phyloP scores from a whole-genome alignment of 2,329 filamentous ascomycete species.

The Septoria linicola region DNA sequence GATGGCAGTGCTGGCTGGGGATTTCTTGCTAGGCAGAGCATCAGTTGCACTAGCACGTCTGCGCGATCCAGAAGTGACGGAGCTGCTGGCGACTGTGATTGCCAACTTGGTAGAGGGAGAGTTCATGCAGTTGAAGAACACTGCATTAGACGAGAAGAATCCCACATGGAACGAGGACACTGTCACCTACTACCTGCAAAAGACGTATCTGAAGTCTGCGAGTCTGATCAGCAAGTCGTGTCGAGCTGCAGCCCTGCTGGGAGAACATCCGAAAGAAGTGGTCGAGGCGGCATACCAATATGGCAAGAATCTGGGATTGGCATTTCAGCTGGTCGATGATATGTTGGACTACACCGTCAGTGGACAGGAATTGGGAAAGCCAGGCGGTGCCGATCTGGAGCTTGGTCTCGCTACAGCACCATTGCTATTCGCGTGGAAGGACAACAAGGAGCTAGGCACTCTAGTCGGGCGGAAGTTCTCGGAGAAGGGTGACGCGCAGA shows the following conservation, averaged over 20 bases:
- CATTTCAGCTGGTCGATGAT: constrained; percentile 96
- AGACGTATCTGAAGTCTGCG: constrained; percentile 96
- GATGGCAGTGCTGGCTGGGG: constrained; percentile 97
- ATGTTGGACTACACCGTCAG: constrained; percentile 94
- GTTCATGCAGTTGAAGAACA: constrained; percentile 99
- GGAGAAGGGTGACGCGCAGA: constrained; percentile 76
- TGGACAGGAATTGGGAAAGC: constrained; percentile 84
- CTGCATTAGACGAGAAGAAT: constrained; percentile 78
- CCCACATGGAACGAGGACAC: constrained; percentile 86
- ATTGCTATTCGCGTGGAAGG: constrained; percentile 84
- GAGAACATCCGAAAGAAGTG: constrained; percentile 70
- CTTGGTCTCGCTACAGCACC: constrained; percentile 91
- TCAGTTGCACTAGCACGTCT: constrained; percentile 90
- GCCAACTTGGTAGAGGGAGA: constrained; percentile 97
- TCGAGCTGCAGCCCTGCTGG: constrained; percentile 81
- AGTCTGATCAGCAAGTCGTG: constrained; percentile 96
- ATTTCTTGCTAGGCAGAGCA: constrained; percentile 88
- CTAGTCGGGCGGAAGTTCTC: constrained; percentile 91
- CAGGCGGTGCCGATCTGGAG: constrained; percentile 89
- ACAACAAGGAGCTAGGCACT: constrained; percentile 76
- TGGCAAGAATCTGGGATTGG: constrained; percentile 87
- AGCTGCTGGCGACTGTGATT: constrained; percentile 92
- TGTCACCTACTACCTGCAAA: constrained; percentile 90
- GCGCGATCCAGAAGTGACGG: constrained; percentile 89
- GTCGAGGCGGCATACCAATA: constrained; percentile 91